phyloP scores from a whole-genome alignment of 495 filamentous ascomycete genomes.

The Penicillium lividum region DNA sequence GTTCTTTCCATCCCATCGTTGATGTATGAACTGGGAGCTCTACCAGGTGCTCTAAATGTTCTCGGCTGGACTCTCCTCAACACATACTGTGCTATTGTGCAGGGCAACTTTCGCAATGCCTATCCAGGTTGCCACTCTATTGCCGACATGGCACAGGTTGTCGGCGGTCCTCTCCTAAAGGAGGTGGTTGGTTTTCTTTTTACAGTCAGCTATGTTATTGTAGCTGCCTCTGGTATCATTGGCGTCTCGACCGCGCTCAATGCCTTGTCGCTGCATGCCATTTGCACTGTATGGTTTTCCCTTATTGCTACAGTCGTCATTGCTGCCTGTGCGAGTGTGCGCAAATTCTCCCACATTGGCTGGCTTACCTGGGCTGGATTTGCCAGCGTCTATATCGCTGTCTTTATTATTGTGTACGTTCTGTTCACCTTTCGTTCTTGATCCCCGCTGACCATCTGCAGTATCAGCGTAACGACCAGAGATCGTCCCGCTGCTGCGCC shows the following conservation, averaged over 20 bases:
- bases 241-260: constrained; percentile 53
- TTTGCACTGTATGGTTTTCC: constrained; percentile 49
- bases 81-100: constrained; percentile 44
- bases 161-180: constrained; percentile 56
- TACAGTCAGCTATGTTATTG: constrained; percentile 49
- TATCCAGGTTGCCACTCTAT: constrained; percentile 52
- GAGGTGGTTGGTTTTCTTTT: constrained; percentile 47
- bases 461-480: constrained; percentile 43
- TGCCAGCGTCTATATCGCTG: constrained; percentile 43
- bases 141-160: constrained; percentile 67
- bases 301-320: constrained; percentile 63
- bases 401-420: constrained; percentile 52
- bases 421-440: not conserved
- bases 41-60: constrained; percentile 57
- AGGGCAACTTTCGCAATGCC: constrained; percentile 39
- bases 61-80: constrained; percentile 63
- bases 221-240: constrained; percentile 49
- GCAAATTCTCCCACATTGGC: constrained; percentile 44
- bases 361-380: constrained; percentile 52
- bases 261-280: constrained; percentile 46
- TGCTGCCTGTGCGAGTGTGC: constrained; percentile 45
- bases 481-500: constrained; percentile 43
- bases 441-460: constrained; percentile 12
- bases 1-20: constrained; percentile 61
- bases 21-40: constrained; percentile 64